Conservation (phyloP, 495 filamentous ascomycete species). For the Terfezia boudieri region DNA sequence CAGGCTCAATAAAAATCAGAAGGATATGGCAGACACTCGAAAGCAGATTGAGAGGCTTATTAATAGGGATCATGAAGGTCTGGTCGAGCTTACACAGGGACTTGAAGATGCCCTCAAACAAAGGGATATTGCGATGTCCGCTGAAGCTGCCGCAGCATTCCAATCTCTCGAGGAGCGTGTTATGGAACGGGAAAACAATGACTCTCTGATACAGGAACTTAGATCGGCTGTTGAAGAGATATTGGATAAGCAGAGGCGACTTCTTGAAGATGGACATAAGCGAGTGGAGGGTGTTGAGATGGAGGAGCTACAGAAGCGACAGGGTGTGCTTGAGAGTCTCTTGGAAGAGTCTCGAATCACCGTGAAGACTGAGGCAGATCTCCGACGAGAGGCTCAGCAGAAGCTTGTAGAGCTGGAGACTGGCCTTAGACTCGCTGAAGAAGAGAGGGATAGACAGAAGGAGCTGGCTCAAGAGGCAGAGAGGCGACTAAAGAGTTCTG, state of each 20-base stretch:
- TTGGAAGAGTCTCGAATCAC: conserved; percentile 2
- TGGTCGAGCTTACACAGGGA: conserved; percentile 1
- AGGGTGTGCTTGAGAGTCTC: conserved; percentile 11
- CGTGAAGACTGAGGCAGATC: conserved; percentile 4
- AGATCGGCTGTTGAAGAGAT: conserved; percentile 4
- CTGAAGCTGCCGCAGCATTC: background rate
- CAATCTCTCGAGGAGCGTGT: background rate
- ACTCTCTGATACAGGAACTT: conserved; percentile 3
- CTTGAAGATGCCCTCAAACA: background rate
- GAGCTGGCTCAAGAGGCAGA: conserved; percentile 16
- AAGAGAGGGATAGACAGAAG: conserved; percentile 10
- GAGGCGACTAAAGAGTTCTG: conserved; percentile 11
- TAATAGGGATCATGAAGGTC: conserved; percentile 7
- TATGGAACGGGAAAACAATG: background rate
- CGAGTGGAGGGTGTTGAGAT: conserved; percentile 2
- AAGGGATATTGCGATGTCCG: background rate
- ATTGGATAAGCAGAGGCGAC: conserved; percentile 3
- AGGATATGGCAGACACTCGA: conserved; percentile 6
- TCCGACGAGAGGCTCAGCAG: conserved; percentile 12
- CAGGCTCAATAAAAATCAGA: background rate
- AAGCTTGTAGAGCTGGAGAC: conserved; percentile 13
- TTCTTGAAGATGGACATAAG: background rate
- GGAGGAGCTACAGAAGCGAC: conserved; percentile 9
- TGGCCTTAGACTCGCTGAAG: conserved; percentile 15
- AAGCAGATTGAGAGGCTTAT: conserved; percentile 9